Base-by-base conservation (phyloP, 2,329 filamentous ascomycete genomes). In the Epichloe gansuensis region DNA sequence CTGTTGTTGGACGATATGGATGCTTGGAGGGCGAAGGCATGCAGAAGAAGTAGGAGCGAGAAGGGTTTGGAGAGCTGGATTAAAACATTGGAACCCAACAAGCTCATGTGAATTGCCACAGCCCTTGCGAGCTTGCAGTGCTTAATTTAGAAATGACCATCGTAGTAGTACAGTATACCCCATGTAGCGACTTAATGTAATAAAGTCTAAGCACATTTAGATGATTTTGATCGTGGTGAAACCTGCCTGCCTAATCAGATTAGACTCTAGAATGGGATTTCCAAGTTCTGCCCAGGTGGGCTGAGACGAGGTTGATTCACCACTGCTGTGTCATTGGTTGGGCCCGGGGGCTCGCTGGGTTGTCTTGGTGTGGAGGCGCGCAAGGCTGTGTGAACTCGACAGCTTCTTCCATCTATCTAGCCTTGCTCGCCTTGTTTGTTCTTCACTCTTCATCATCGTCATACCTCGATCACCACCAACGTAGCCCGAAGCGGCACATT, bases 171-270 rank as follows among this genome's bases (percentile, higher is more conserved):
- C 9, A 48, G 8, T 31, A 55, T 55, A 55, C 54, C 54, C 51
- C 54, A 50, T 47, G 44, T 48, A 52, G 50, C 51, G 48, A 53
- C 31, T 48, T 52, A 52, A 54, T 52, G 17, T 50, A 53, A 37
- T 47, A 42, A 38, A 53, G 37, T 50, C 47, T 42, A 35, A 13
- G 28, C 28, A 31, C 13, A 9, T 12, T 3, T 39, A 8, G 37
- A 5, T 39, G 37, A 39, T 2, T 13, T n/a, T 11, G 13, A 31
- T 31, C 28, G 28, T 31, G 28, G 28, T 31, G 8, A 31, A 31
- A 31, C 3, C 37, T 39, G 37, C 13, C 12, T 35, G 34, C 34
- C 17, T 17, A 17, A 17, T 2, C 2, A 11, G 8, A 31, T 31
- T 9, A 11, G 9, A 31, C 28, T 9, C 28, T 8, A 1, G 25